Evolutionary conservation across 2,329 filamentous ascomycete species (phyloP).

Genomic region (Cladophialophora immunda): DNA sequence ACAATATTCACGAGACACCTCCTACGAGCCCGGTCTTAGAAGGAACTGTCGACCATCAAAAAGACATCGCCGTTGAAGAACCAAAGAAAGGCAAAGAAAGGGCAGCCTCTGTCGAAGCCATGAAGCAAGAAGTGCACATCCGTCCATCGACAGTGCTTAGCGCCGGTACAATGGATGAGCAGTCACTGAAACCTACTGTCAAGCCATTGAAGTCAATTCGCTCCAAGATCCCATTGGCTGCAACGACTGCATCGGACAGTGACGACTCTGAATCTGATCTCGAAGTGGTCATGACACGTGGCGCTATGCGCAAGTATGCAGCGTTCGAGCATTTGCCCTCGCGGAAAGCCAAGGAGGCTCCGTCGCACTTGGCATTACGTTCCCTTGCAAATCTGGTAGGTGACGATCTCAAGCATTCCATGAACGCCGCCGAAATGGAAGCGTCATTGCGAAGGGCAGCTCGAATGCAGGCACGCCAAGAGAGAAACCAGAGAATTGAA

Average conservation of each 20-base stretch:
- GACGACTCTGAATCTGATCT: constrained; percentile 62
- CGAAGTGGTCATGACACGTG: constrained; percentile 64
- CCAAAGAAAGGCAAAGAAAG: constrained; percentile 71
- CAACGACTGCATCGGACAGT: background rate
- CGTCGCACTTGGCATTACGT: constrained; percentile 73
- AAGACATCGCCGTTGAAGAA: constrained; percentile 1
- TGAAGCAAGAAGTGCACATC: constrained; percentile 6
- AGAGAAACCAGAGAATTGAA: constrained; percentile 79
- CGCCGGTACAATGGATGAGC: background rate
- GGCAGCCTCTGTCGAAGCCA: constrained; percentile 46
- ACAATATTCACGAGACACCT: constrained; percentile 66
- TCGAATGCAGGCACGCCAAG: constrained; percentile 78
- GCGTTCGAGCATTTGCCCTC: constrained; percentile 75
- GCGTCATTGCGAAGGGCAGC: constrained; percentile 73
- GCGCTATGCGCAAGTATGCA: constrained; percentile 55
- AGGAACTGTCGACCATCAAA: constrained; percentile 36
- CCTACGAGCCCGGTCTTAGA: constrained; percentile 70
- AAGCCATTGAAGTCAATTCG: constrained; percentile 23
- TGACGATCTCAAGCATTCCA: constrained; percentile 58
- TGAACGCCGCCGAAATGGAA: constrained; percentile 76
- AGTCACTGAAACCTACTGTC: constrained; percentile 11
- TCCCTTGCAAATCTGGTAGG: constrained; percentile 77
- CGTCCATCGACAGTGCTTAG: background rate
- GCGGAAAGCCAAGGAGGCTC: constrained; percentile 69
- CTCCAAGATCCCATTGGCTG: background rate